These are phyloP conservation scores for Podaxis rugospora DNA, from an alignment of 768 basidiomycete species.

Conservation along the genomic window DNA sequence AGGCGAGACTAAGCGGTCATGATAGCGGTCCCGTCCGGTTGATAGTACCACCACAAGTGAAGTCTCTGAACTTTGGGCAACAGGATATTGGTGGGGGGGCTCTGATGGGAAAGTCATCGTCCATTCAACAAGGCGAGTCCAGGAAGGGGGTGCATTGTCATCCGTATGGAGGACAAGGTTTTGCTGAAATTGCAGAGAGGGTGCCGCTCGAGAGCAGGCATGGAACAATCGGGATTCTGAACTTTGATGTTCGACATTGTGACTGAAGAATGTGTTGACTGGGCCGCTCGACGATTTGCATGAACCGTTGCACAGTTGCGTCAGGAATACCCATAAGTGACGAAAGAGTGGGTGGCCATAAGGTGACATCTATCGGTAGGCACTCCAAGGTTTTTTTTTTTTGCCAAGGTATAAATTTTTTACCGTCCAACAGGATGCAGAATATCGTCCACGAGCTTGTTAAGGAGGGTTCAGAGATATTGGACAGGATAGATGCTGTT, in stretches of 20 bases:
- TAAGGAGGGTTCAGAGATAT: conserved; percentile 18
- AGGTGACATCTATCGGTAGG: conserved; percentile 16
- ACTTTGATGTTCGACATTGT: conserved; percentile 14
- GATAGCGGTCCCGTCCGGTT: conserved; percentile 13
- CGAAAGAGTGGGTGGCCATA: conserved; percentile 10
- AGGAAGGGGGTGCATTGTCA: conserved; percentile 14
- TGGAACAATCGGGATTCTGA: conserved; percentile 12
- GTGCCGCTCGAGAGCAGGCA: conserved; percentile 11
- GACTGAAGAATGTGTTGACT: conserved; percentile 14
- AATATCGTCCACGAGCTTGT: conserved; percentile 18
- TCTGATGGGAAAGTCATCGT: conserved; percentile 5
- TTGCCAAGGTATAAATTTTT: conserved; percentile 3
- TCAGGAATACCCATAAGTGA: conserved; percentile 4
- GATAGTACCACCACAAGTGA: conserved; percentile 15
- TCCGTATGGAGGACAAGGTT: conserved; percentile 8
- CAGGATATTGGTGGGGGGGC: conserved; percentile 9
- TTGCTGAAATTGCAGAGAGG: conserved; percentile 12
- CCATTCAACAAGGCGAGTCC: conserved; percentile 14
- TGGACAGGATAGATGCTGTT: conserved; percentile 9
- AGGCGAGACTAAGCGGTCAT: conserved; percentile 14
- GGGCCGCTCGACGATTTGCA: conserved; percentile 10
- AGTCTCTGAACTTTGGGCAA: conserved; percentile 15
- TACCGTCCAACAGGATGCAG: conserved; percentile 12
- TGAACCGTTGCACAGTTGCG: conserved; percentile 3
- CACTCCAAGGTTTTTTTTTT: conserved; percentile 15